phyloP scores from a whole-genome alignment of 192 early-diverging fungal species.

The Lobosporangium transversale region DNA sequence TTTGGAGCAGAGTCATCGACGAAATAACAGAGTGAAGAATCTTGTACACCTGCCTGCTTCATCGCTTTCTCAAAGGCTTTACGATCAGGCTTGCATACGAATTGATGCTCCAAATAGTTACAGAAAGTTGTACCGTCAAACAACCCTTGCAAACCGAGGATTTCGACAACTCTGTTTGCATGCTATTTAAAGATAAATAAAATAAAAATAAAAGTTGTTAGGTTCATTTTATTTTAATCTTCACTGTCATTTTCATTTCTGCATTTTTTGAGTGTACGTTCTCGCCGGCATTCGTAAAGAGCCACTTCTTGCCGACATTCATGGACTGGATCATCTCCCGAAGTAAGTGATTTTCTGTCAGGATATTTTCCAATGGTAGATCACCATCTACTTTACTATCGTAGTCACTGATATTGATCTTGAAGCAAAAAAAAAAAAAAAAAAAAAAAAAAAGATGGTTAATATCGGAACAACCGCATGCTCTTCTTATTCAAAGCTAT shows the following conservation, averaged over 20 bases:
- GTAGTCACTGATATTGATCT: constrained; percentile 40
- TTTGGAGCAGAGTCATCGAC: constrained; percentile 63
- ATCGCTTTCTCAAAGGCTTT: constrained; percentile 44
- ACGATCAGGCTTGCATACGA: constrained; percentile 34
- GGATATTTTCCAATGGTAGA: constrained; percentile 70
- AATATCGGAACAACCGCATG: too few relatives aligned
- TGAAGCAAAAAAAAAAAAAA: too few relatives aligned
- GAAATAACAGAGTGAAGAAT: constrained; percentile 30
- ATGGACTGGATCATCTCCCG: constrained; percentile 67
- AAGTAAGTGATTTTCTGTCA: constrained; percentile 66
- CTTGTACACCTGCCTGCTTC: constrained; percentile 32
- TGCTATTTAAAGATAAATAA: constrained; percentile 12
- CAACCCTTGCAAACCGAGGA: constrained; percentile 69
- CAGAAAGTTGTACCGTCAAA: constrained; percentile 75
- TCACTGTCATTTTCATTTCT: background rate
- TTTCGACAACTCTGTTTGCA: constrained; percentile 18
- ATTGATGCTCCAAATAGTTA: constrained; percentile 27
- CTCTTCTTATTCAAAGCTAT: too few relatives aligned
- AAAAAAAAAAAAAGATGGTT: too few relatives aligned
- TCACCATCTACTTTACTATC: constrained; percentile 70
- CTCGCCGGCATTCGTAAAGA: constrained; percentile 82
- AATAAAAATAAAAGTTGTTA: background rate
- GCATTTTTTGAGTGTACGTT: too few relatives aligned
- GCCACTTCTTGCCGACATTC: constrained; percentile 69
- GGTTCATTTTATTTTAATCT: background rate